Percentiles rank a stretch among this genome's conserved stretches.
Evolutionary conservation across 257 asterid genomes (phyloP).

Genomic region (Solanum habrochaites): DNA sequence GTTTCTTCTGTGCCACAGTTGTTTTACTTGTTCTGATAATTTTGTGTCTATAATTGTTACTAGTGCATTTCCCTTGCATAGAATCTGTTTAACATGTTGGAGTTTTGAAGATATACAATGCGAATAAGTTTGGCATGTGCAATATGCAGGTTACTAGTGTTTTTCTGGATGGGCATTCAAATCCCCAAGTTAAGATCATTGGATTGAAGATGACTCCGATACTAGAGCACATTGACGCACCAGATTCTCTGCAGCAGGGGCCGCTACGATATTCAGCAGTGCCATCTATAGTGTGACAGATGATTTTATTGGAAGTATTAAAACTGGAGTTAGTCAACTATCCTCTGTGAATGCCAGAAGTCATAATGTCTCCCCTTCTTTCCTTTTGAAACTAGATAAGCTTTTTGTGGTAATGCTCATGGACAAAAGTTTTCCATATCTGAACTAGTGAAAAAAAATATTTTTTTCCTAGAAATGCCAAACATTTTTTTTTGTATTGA

Average conservation of each 20-base stretch:
- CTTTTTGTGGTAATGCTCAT: neutral
- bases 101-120: neutral
- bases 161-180: constrained; percentile 75
- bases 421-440: neutral
- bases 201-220: constrained; percentile 59
- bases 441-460: no score
- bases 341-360: neutral
- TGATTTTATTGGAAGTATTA: neutral
- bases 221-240: constrained; percentile 35
- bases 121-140: neutral
- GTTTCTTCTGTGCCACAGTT: neutral
- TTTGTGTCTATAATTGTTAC: neutral
- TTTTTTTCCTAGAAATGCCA: neutral
- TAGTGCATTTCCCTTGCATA: neutral
- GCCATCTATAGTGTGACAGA: neutral
- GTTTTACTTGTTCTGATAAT: neutral
- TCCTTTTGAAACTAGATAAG: neutral
- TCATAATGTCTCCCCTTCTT: neutral
- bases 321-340: neutral
- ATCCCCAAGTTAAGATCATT: constrained; percentile 46
- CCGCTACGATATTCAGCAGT: constrained; percentile 39
- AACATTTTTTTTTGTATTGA: neutral
- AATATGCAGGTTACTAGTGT: constrained; percentile 46
- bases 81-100: neutral
- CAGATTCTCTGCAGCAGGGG: constrained; percentile 33